A percentile compares a stretch with the other conserved stretches of the same genome.
Evolutionary conservation across 768 basidiomycete species (phyloP).

Genomic region (Termitomyces sp.): DNA sequence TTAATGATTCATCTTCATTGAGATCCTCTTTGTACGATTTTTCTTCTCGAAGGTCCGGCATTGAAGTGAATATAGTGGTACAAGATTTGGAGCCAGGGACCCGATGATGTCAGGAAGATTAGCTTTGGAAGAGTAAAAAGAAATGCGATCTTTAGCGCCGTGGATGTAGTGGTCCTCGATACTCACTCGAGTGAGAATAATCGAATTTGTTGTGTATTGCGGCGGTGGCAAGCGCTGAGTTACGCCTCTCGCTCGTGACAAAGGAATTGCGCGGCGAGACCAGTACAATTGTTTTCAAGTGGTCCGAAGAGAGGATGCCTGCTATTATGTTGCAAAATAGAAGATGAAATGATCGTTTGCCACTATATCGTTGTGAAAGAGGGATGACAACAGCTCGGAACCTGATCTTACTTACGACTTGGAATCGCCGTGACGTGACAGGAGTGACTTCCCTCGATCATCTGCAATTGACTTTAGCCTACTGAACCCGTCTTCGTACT

Average conservation of each 20-base stretch:
- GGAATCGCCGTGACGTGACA: conserved; percentile 14
- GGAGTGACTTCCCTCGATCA: conserved; percentile 11
- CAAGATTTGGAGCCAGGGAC: background rate
- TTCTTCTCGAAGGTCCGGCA: conserved; percentile 7
- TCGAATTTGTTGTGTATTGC: background rate
- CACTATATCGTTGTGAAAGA: conserved; percentile 8
- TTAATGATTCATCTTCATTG: conserved; percentile 48
- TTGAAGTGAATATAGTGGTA: background rate
- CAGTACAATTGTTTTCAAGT: background rate
- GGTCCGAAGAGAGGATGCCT: background rate
- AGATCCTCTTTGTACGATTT: conserved; percentile 30
- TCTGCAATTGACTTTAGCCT: background rate
- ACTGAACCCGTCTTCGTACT: conserved; percentile 2
- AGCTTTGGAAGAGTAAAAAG: background rate
- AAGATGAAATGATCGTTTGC: background rate
- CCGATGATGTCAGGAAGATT: background rate
- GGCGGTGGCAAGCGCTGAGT: conserved; percentile 2
- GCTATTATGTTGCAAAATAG: background rate
- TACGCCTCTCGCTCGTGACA: background rate
- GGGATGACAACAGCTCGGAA: conserved; percentile 13
- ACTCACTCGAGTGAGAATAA: conserved; percentile 1
- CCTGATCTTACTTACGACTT: conserved; percentile 14
- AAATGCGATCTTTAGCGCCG: background rate
- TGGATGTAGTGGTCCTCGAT: background rate
- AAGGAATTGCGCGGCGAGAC: background rate